A percentile compares a stretch with the other conserved stretches of the same genome.
These are phyloP conservation scores for Penicillium sp. DNA, from an alignment of 2,329 filamentous ascomycete species.

Conservation along the genomic window DNA sequence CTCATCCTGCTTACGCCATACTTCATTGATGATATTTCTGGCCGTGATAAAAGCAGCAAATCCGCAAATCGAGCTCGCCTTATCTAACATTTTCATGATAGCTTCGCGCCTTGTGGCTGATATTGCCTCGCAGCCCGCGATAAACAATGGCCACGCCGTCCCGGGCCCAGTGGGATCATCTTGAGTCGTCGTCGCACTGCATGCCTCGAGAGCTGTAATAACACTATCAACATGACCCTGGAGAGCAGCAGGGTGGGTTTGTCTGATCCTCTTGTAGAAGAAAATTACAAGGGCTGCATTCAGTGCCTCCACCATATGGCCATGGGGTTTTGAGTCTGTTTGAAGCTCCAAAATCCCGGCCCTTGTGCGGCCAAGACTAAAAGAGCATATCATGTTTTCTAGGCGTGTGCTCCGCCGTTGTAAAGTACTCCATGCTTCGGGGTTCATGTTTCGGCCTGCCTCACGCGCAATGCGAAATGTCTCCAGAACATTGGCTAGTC, in stretches of 20 bases:
- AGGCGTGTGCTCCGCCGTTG: slow-evolving; percentile 30
- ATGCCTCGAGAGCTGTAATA: slow-evolving; percentile 32
- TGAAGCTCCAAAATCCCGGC: slow-evolving; percentile 9
- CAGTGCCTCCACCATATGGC: slow-evolving; percentile 41
- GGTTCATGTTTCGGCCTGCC: slow-evolving; percentile 9
- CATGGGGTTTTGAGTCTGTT: slow-evolving; percentile 21
- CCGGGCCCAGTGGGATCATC: slow-evolving; percentile 23
- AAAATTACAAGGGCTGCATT: slow-evolving; percentile 44
- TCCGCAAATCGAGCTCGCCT: slow-evolving; percentile 23
- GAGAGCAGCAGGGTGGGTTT: slow-evolving; percentile 41
- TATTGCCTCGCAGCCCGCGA: slow-evolving; percentile 43
- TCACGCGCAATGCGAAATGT: slow-evolving; percentile 24
- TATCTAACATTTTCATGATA: slow-evolving; percentile 27
- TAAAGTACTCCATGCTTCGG: slow-evolving; percentile 30
- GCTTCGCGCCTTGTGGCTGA: slow-evolving; percentile 20
- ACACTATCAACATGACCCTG: slow-evolving; percentile 41
- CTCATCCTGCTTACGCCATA: slow-evolving; percentile 32
- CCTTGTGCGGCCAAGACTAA: slow-evolving; percentile 20
- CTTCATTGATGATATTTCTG: slow-evolving; percentile 29
- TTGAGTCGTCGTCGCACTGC: slow-evolving; percentile 26
- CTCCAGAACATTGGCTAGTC: slow-evolving; percentile 42
- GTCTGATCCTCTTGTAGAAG: slow-evolving; percentile 44
- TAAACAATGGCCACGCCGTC: slow-evolving; percentile 42
- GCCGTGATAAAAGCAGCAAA: slow-evolving; percentile 27
- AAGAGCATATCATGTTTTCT: slow-evolving; percentile 38